Evolutionary conservation across 2,329 filamentous ascomycete species (phyloP), one percentile per base, ranked within the genome.

Genomic region (Knufia petricola): DNA sequence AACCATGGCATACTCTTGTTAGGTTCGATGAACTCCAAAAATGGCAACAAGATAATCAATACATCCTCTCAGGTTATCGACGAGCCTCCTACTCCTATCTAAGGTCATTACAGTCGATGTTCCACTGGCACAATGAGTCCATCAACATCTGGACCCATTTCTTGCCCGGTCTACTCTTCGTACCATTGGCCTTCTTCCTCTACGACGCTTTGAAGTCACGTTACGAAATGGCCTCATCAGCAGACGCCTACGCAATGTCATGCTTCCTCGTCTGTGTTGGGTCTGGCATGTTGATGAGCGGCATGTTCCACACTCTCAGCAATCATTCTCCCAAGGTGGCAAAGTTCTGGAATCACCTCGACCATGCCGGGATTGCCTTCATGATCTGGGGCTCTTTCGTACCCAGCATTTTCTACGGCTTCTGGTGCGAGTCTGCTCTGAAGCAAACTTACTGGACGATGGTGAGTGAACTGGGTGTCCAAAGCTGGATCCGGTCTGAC

Each of bases 311-410:
- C 64, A 77, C 85, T 1, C 77, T 95, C 41, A 80, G 76, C 19
- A 95, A 95, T 57, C 92, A 98, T 65, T 92, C 85, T 15, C 78
- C 80, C 31, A 67, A 68, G 1, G 86, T 95, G 12, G 81, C 84
- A 1, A 82, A 78, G 53, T 85, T 87, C 72, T 89, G 89, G 9
- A 96, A 96, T 64, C 87, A 94, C 65, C 70, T 96, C 49, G 92
- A 98, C 64, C 96, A 98, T 64, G 79, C 90, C 3, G 92, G 92
- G 4, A 98, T 98, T 58, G 86, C 96, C 24, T 79, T 82, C 42
- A 70, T 98, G 57, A 96, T 96, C 51, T 85, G 90, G 57, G 92
- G 92, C 4, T 90, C 84, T 63, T 95, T 90, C 62, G 79, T 96
- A 39, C 89, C 92, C 1, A 84, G 85, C 43, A 66, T 98, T 51